Conservation (phyloP, 495 filamentous ascomycete species). For the Xanthoparmelia taractica region DNA sequence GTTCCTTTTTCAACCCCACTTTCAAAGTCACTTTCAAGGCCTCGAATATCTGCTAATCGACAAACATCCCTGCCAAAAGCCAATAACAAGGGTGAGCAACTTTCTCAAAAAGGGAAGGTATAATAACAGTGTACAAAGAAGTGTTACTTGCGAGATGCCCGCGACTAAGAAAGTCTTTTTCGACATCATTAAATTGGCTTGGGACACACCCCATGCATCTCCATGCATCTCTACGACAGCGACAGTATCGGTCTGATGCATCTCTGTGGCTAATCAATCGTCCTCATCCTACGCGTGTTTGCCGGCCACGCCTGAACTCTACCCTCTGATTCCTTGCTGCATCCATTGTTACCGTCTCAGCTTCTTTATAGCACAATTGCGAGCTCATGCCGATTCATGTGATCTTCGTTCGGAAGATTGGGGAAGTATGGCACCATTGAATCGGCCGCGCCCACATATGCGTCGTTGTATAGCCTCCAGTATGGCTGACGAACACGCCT, state of each 20-base stretch:
- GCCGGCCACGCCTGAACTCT: neutral
- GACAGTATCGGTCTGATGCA: neutral
- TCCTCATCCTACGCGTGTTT: neutral
- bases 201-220: too few relatives aligned
- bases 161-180: too few relatives aligned
- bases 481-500: slow-evolving; percentile 89
- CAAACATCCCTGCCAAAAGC: too few relatives aligned
- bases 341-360: neutral
- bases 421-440: slow-evolving; percentile 95
- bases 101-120: too few relatives aligned
- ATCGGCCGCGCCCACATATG: slow-evolving; percentile 91
- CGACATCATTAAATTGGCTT: too few relatives aligned
- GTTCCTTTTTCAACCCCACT: neutral
- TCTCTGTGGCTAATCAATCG: neutral
- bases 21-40: neutral
- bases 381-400: slow-evolving; percentile 66
- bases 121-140: too few relatives aligned
- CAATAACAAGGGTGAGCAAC: too few relatives aligned
- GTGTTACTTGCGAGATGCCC: too few relatives aligned
- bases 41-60: neutral
- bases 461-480: slow-evolving; percentile 92
- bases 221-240: too few relatives aligned
- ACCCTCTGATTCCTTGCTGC: neutral
- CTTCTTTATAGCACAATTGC: slow-evolving; percentile 65
- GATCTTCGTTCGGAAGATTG: slow-evolving; percentile 61